Evolutionary conservation across 768 basidiomycete genomes (phyloP).

Genomic region (Suillus lakei): DNA sequence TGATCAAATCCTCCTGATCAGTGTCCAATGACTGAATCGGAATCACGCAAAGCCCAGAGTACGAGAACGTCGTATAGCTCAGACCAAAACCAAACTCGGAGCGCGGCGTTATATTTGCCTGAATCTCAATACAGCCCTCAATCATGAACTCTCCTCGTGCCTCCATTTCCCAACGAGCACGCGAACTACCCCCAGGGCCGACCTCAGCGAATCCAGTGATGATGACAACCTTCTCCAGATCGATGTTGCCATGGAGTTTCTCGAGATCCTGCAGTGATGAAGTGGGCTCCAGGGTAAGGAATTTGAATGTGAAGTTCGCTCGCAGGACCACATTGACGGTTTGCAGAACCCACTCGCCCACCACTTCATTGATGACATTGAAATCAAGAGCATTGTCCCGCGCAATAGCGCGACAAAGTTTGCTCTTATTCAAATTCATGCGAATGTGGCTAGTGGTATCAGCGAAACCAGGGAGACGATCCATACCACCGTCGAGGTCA

Average conservation of each 20-base stretch:
- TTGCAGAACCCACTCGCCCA: conserved; percentile 91
- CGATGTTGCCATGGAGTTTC: conserved; percentile 85
- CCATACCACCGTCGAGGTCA: conserved; percentile 98
- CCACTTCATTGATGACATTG: conserved; percentile 86
- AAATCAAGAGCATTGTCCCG: conserved; percentile 97
- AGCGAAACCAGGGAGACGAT: conserved; percentile 92
- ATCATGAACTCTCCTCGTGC: conserved; percentile 94
- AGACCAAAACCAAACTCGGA: too few relatives aligned
- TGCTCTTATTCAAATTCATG: conserved; percentile 75
- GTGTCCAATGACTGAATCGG: too few relatives aligned
- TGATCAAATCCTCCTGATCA: too few relatives aligned
- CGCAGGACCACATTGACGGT: conserved; percentile 93
- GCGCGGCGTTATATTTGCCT: too few relatives aligned
- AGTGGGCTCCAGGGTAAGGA: conserved; percentile 82
- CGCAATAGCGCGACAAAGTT: conserved; percentile 90
- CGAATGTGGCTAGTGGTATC: conserved; percentile 92
- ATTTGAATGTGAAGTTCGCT: conserved; percentile 97
- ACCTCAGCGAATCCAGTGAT: conserved; percentile 98
- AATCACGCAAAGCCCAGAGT: too few relatives aligned
- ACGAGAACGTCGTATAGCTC: too few relatives aligned
- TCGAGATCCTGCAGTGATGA: conserved; percentile 74
- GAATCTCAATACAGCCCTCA: conserved; percentile 98
- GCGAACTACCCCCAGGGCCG: conserved; percentile 96
- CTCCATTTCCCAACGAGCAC: conserved; percentile 99
- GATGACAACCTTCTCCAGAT: conserved; percentile 95